Base-by-base conservation (phyloP, 305 asterid genomes). In the Fraxinus greggii region DNA sequence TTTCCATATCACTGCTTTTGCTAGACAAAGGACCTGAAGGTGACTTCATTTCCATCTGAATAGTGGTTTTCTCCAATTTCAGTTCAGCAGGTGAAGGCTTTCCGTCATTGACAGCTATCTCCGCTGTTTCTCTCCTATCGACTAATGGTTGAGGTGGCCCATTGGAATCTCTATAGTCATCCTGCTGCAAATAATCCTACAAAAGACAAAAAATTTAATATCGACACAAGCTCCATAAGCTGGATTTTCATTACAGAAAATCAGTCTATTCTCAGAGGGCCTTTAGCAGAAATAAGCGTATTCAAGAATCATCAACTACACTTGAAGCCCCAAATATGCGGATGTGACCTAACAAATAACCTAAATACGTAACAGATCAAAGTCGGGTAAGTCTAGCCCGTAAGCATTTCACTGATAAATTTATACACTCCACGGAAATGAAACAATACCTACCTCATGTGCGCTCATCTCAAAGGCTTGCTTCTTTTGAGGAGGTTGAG, bases 401-500 rank as follows among this genome's bases (percentile, higher is more conserved):
- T 59, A 59, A 21, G 29, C 12, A n/a, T n/a, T n/a, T n/a, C n/a
- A 28, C 31, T 61, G 31, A 61, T 61, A 61, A 61, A 61, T 54
- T n/a, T 67, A 67, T 67, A 67, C 10, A 28, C 21, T 13, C 23
- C 38, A 13, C 1, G 12, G 3, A 21, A 81, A 61, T 76, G 17
- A 82, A 76, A 67, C 56, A 84, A 29, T 72, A 81, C 78, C 3
- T 84, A 92, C 97, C 95, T 93, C 97, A 74, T 82, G 88, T 7
- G 90, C 95, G 77, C 88, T 91, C 90, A 91, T 93, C 89, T 92
- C 86, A 86, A 90, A 90, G 78, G 89, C 88, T 33, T 84, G 86
- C 85, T 83, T 92, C 88, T 85, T 86, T 48, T 81, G 89, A 83
- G 90, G 86, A 77, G 89, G 89, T 81, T 90, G 91, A 72, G 89